A percentile compares a stretch with the other conserved stretches of the same genome.
Evolutionary conservation across 768 basidiomycete genomes (phyloP).

Genomic region (Baorangia bicolor): DNA sequence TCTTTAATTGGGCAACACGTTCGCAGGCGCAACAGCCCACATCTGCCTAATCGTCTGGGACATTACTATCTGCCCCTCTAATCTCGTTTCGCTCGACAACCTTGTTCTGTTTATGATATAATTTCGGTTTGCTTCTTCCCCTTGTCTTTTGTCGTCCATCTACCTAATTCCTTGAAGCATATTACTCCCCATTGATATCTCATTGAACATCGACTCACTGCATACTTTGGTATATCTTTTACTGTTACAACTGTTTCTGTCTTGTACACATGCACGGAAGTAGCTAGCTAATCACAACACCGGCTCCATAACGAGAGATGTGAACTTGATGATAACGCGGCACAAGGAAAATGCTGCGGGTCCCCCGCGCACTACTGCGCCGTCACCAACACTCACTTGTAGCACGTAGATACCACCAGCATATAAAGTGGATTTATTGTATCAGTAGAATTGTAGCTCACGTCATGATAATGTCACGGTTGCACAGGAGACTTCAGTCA

Average conservation of each 20-base stretch:
- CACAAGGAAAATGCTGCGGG: too few relatives aligned
- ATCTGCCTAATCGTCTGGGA: conserved; percentile 29
- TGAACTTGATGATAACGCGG: too few relatives aligned
- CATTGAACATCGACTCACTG: conserved; percentile 26
- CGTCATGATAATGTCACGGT: background rate
- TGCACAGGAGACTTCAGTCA: background rate
- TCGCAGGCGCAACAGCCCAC: conserved; percentile 44
- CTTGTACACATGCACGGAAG: conserved; percentile 30
- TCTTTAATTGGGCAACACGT: conserved; percentile 77
- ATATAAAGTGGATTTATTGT: too few relatives aligned
- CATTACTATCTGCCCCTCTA: conserved; percentile 18
- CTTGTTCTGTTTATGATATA: conserved; percentile 30
- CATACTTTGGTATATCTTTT: conserved; percentile 30
- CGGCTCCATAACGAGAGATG: background rate
- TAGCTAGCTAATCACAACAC: conserved; percentile 22
- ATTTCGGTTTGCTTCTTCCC: conserved; percentile 23
- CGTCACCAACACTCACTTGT: too few relatives aligned
- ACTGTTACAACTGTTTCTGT: conserved; percentile 28
- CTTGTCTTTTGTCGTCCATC: conserved; percentile 23
- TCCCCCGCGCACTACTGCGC: too few relatives aligned
- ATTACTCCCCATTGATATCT: conserved; percentile 21
- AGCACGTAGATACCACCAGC: too few relatives aligned
- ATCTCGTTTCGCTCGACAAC: conserved; percentile 1
- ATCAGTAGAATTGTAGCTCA: too few relatives aligned
- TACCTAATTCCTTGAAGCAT: conserved; percentile 26